Base-by-base conservation (phyloP, 805 yeast species). In the Cyberlindnera mrakii region DNA sequence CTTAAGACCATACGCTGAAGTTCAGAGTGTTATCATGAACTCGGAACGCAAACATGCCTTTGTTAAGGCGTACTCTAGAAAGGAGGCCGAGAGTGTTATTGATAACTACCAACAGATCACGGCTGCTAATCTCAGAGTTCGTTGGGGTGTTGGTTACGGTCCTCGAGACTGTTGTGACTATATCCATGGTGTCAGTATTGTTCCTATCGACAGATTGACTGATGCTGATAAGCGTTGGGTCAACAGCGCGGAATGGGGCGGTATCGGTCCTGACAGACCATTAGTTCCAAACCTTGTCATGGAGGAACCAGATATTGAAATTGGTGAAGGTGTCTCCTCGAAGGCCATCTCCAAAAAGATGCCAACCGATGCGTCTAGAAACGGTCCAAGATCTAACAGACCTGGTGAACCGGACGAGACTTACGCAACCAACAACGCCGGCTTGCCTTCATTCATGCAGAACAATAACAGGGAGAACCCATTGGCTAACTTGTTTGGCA, bases 101-200 rank as follows among this genome's bases (percentile, higher is more conserved):
- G 71, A 75, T 33, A 76, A 80, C 34, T 88, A 90, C 67, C 79
- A 79, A 57, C 78, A 81, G 52, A 82, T 80, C 48, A 76, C 9
- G 66, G 59, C 68, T 19, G 48, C 44, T 9, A 78, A 52, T 30
- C 70, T 93, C 53, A 78, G 98, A 65, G 86, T 95, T 5, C 77
- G 96, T 60, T 93, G 99, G 99, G 99, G 98, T 52, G 98, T 93
- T 49, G 99, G 99, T 1, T 93, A 85, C 59, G 99, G 99, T 5
- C 99, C 99, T 42, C 80, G 99, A 69, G 98, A 93, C 63, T 91
- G 98, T 70, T 87, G 96, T 63, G 95, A 93, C 65, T 93, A 93
- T 65, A 90, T 82, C 58, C 82, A 82, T 45, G 99, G 99, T 48
- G 74, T 82, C 32, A 84, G 96, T 47, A 77, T 89, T 31, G 88